Base-by-base conservation (phyloP, 75 land plant genomes). In the Selaginella tamariscina region DNA sequence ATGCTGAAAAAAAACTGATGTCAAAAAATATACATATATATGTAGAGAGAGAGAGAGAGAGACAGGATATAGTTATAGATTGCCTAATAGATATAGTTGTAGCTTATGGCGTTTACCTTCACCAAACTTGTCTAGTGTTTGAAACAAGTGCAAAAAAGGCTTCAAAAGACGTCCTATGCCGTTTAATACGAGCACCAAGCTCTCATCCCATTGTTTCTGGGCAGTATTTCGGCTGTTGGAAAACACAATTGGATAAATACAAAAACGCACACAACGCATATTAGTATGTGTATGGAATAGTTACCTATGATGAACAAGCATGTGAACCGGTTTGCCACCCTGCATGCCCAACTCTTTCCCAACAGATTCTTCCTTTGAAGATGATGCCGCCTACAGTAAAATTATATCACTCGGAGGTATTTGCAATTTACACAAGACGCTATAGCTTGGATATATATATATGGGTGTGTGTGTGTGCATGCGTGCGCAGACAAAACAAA, bases 151-250 rank as follows among this genome's bases (percentile, higher is more conserved):
- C 63, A 95, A 90, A 66, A 85, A 86, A 24, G 92, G 83, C 18
- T 86, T 85, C 28, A 95, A 67, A 31, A 95, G 54, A 56, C 99
- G 91, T 33, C 92, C 77, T 33, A 91, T 80, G 69, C 99, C 99
- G 73, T 81, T 77, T 15, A 95, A 66, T 24, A 91, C 87, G 27
- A 95, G 79, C 8, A 95, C 99, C 70, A 95, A 74, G 54, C 96
- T 95, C 73, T 95, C 99, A 81, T 91, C 97, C 99, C 99, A 95
- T 63, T 95, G 99, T 73, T 95, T 95, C 55, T 95, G 99, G 29
- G 88, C 97, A 28, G 99, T 95, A 67, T 95, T 95, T 21, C 99
- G 99, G 64, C 99, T 95, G 82, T 70, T 29, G 1, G 2, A 67
- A 31, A 2, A 70, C 31, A 30, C 30, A 29, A 33, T 27, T 27